These are phyloP conservation scores for Marchantia paleacea DNA, from an alignment of 225 moss, liverwort and hornwort genomes.

Conservation along the genomic window DNA sequence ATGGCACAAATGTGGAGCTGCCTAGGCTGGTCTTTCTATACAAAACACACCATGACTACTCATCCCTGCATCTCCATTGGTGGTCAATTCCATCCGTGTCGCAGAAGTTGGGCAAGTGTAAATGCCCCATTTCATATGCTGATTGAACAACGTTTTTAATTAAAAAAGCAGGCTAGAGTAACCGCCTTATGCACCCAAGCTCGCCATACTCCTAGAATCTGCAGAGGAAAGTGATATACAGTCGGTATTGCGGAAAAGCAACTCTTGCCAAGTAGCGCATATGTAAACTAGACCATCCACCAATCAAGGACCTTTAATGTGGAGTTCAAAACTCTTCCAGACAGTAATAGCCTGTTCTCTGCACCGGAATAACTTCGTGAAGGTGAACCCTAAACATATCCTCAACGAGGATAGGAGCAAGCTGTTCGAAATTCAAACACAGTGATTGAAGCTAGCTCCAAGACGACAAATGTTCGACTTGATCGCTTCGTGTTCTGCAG, in stretches of 20 bases:
- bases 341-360: not conserved
- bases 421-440: slow-evolving; percentile 7
- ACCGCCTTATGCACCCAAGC: not conserved
- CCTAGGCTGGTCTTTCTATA: not conserved
- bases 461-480: not conserved
- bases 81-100: not conserved
- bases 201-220: not conserved
- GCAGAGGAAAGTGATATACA: not conserved
- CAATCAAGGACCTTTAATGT: not conserved
- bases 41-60: not conserved
- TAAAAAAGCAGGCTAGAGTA: not conserved
- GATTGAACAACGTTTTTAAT: not conserved
- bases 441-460: slow-evolving; percentile 5
- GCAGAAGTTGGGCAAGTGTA: not conserved
- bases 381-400: slow-evolving; percentile 23
- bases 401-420: not conserved
- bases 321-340: not conserved
- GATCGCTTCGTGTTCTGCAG: not conserved
- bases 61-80: not conserved
- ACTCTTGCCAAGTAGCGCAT: not conserved
- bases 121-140: slow-evolving; percentile 9
- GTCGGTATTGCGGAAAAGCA: not conserved
- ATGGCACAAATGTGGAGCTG: not conserved
- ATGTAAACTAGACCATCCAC: not conserved
- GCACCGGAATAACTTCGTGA: not conserved